Conservation (phyloP, 495 filamentous ascomycete species). For the Penicillium coffeae region DNA sequence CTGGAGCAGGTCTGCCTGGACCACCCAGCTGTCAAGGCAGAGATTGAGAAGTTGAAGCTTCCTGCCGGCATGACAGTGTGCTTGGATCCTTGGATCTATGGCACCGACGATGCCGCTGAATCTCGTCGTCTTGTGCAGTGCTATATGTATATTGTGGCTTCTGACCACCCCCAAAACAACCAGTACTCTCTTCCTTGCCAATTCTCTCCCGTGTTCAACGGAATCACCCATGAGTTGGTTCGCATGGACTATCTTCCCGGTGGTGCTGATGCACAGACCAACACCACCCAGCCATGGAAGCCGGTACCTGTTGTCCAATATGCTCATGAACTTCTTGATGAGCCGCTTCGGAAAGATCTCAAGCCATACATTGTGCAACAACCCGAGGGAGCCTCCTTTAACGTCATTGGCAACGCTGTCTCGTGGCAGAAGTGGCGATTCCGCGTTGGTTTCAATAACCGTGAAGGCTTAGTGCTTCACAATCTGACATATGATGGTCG, state of each 20-base stretch:
- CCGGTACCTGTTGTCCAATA: slow-evolving; percentile 54
- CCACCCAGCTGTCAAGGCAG: slow-evolving; percentile 39
- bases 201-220: slow-evolving; percentile 74
- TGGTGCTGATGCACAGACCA: slow-evolving; percentile 26
- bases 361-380: slow-evolving; percentile 77
- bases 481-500: slow-evolving; percentile 67
- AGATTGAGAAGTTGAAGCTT: slow-evolving; percentile 42
- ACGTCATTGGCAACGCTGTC: slow-evolving; percentile 31
- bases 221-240: slow-evolving; percentile 57
- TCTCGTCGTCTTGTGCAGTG: slow-evolving; percentile 40
- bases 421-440: slow-evolving; percentile 70
- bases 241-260: slow-evolving; percentile 49
- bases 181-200: slow-evolving; percentile 77
- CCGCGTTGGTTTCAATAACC: slow-evolving; percentile 60
- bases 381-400: slow-evolving; percentile 74
- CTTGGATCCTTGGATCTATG: slow-evolving; percentile 47
- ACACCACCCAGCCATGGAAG: slow-evolving; percentile 39
- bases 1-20: slow-evolving; percentile 37
- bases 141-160: slow-evolving; percentile 41
- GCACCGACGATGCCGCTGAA: slow-evolving; percentile 34
- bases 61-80: slow-evolving; percentile 38
- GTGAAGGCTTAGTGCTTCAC: slow-evolving; percentile 61
- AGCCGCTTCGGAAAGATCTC: slow-evolving; percentile 51
- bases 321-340: slow-evolving; percentile 38
- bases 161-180: slow-evolving; percentile 50